phyloP scores from a whole-genome alignment of 2,329 filamentous ascomycete species.

The Cladobotryum protrusum region DNA sequence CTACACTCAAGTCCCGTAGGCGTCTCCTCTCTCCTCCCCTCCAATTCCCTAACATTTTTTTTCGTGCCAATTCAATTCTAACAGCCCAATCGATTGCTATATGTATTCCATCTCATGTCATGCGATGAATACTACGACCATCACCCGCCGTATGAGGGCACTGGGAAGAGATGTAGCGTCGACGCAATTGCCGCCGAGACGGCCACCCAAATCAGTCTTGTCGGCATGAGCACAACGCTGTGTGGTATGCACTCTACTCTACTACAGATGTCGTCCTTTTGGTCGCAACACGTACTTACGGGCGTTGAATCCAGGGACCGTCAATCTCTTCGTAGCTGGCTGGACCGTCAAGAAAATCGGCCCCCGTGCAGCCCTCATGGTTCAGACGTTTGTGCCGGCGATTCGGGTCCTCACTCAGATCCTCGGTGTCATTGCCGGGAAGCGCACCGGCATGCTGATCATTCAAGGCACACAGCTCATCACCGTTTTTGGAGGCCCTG shows the following conservation, averaged over 20 bases:
- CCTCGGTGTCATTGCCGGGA: slow-evolving; percentile 56
- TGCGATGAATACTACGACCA: slow-evolving; percentile 62
- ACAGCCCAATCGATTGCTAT: slow-evolving; percentile 38
- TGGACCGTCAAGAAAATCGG: slow-evolving; percentile 62
- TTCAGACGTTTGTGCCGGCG: slow-evolving; percentile 59
- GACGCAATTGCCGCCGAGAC: slow-evolving; percentile 60
- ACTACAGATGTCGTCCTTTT: too few relatives aligned
- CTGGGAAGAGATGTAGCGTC: slow-evolving; percentile 50
- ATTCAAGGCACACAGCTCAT: slow-evolving; percentile 63
- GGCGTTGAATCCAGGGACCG: slow-evolving; percentile 28
- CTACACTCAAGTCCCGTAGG: slow-evolving; percentile 45
- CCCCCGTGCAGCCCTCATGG: slow-evolving; percentile 54
- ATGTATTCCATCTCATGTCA: slow-evolving; percentile 65
- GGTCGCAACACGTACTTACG: too few relatives aligned
- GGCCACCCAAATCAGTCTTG: slow-evolving; percentile 55
- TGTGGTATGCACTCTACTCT: slow-evolving; percentile 42
- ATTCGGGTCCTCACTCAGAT: slow-evolving; percentile 58
- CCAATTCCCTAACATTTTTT: neutral
- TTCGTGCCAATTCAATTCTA: neutral
- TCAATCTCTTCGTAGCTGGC: slow-evolving; percentile 62
- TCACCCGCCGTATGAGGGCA: slow-evolving; percentile 44
- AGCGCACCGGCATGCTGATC: slow-evolving; percentile 57
- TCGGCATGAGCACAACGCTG: slow-evolving; percentile 61
- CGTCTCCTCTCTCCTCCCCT: slow-evolving; percentile 7
- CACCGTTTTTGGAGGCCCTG: slow-evolving; percentile 61